Base-by-base conservation (phyloP, 306 rosid genomes). In the Senna tora region DNA sequence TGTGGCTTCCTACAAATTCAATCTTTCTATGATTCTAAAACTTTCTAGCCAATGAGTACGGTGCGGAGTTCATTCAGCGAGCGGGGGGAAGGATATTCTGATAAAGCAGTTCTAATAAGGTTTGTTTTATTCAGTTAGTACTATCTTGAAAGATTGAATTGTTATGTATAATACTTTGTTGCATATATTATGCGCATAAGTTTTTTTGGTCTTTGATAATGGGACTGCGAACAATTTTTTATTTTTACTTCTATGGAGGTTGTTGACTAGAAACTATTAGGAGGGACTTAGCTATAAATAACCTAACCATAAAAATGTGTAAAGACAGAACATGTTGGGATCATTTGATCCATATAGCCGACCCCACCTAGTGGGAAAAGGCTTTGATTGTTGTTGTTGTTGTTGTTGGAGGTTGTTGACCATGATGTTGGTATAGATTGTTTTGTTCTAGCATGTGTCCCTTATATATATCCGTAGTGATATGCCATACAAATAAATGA, bases 101-200 rank as follows among this genome's bases (percentile, higher is more conserved):
- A 91, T 77, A 94, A 87, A 76, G 98, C 98, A 68, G 96, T 94
- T 78, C 83, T 67, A 58, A 79, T 91, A 83, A 94, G 97, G 98
- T 91, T 65, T 74, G 83, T 70, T 50, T 55, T 58, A 42, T 79
- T 56, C 64, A 21, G 10, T 67, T 56, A 68, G n/a, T 72, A n/a
- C 57, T 51, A 45, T 72, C 46, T 69, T 28, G 47, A 54, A n/a
- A 38, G 38, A 66, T 62, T 7, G 19, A 55, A 21, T 57, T 65
- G 30, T 71, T 20, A 62, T 16, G 46, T 62, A 54, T 59, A 28
- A 20, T 54, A 60, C 46, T 42, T 7, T 47, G 28, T 33, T 65
- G 5, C 45, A 32, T 73, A 45, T 69, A 60, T 41, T 20, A 5
- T 49, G 4, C 30, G 17, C 59, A 71, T 49, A 21, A 20, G 53